Evolutionary conservation across 208 protist species (phyloP).

Genomic region (Herpetomonas tarakana): DNA sequence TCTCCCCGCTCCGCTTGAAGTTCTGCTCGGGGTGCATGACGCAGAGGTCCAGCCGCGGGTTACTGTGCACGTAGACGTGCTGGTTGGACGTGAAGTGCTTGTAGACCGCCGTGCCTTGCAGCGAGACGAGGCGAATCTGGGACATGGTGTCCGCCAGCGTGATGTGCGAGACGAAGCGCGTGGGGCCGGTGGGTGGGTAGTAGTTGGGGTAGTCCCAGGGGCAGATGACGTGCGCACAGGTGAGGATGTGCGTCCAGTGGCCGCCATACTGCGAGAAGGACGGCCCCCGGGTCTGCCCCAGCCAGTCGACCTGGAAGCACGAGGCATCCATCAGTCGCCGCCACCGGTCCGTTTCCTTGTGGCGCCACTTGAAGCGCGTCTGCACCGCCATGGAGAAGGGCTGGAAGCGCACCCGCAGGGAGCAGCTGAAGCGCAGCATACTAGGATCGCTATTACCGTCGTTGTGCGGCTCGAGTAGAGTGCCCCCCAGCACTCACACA

Average conservation of each 20-base stretch:
- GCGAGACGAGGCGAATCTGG: constrained; percentile 72
- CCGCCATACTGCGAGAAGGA: constrained; percentile 80
- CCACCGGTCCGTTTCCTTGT: constrained; percentile 91
- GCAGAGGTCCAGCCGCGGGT: constrained; percentile 85
- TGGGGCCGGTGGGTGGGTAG: constrained; percentile 78
- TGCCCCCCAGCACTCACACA: too few species aligned
- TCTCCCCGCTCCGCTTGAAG: constrained; percentile 83
- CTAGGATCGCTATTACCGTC: too few species aligned
- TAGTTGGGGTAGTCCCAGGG: constrained; percentile 92
- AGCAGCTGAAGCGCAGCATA: constrained; percentile 11
- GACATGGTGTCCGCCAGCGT: constrained; percentile 86
- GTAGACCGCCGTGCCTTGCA: constrained; percentile 81
- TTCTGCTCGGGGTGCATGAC: constrained; percentile 87
- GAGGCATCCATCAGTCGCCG: constrained; percentile 88
- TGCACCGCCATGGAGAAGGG: constrained; percentile 87
- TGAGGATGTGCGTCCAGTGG: constrained; percentile 87
- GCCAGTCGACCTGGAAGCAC: constrained; percentile 85
- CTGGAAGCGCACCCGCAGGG: constrained; percentile 64
- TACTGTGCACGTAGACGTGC: constrained; percentile 85
- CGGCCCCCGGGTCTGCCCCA: constrained; percentile 74
- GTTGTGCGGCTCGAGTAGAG: too few species aligned
- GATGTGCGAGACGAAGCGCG: constrained; percentile 86
- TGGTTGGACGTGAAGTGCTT: constrained; percentile 91
- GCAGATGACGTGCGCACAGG: constrained; percentile 88
- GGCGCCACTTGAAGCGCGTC: constrained; percentile 88